These are phyloP conservation scores for Colletotrichum tropicale DNA, from an alignment of 2,329 filamentous ascomycete genomes.

Conservation along the genomic window DNA sequence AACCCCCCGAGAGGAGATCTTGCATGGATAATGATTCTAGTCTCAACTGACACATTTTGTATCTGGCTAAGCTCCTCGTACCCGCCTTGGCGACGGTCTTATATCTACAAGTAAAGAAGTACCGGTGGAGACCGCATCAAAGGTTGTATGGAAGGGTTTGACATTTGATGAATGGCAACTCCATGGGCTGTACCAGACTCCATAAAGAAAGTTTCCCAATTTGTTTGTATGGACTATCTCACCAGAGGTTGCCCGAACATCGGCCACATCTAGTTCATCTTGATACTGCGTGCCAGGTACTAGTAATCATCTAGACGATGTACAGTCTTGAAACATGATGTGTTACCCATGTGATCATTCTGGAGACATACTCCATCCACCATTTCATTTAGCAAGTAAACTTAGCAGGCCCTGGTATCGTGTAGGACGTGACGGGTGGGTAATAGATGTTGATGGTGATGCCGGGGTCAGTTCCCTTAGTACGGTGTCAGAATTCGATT, in stretches of 20 bases:
- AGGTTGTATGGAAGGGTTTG: rapidly evolving
- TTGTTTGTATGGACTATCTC: neutral
- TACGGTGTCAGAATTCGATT: neutral
- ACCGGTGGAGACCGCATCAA: neutral
- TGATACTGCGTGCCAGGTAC: neutral
- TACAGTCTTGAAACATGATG: neutral
- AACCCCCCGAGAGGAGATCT: neutral
- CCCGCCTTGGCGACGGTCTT: neutral
- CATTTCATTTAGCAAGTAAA: constrained; percentile 23
- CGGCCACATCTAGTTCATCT: neutral
- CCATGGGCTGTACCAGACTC: rapidly evolving
- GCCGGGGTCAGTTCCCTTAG: constrained; percentile 34
- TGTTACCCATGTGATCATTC: neutral
- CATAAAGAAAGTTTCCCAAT: neutral
- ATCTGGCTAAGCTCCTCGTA: neutral
- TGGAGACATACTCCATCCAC: neutral
- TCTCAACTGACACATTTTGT: neutral
- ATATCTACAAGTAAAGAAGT: neutral
- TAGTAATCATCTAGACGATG: neutral
- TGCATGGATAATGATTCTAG: neutral
- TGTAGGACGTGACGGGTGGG: constrained; percentile 27
- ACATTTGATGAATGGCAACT: rapidly evolving
- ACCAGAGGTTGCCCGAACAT: rapidly evolving
- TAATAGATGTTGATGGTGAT: constrained; percentile 42
- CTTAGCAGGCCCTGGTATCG: constrained; percentile 27